Evolutionary conservation across 2,329 filamentous ascomycete genomes (phyloP).

Genomic region (Colletotrichum salicis): DNA sequence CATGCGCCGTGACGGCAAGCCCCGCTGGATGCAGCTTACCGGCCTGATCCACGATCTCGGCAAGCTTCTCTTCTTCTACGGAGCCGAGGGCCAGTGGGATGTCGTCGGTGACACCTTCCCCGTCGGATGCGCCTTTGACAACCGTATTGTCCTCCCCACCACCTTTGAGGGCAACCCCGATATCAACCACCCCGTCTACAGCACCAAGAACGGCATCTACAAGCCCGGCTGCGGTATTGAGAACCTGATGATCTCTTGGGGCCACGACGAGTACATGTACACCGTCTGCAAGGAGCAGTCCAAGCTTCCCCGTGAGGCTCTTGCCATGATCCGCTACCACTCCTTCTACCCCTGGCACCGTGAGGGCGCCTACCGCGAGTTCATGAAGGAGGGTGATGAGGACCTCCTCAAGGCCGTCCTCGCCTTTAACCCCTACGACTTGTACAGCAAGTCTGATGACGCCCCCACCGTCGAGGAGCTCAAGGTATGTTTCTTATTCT

Average conservation of each 20-base stretch:
- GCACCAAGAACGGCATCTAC: conserved; percentile 84
- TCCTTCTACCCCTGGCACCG: conserved; percentile 94
- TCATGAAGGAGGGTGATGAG: conserved; percentile 86
- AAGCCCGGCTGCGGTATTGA: conserved; percentile 81
- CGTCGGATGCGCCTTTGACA: conserved; percentile 79
- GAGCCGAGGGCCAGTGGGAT: conserved; percentile 90
- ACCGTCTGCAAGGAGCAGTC: conserved; percentile 86
- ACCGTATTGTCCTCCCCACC: conserved; percentile 82
- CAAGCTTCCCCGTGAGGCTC: conserved; percentile 79
- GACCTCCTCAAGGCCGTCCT: conserved; percentile 83
- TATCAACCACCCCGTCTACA: conserved; percentile 75
- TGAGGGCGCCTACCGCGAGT: conserved; percentile 80
- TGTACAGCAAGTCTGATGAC: conserved; percentile 91
- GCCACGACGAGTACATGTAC: conserved; percentile 89
- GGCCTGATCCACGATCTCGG: conserved; percentile 83
- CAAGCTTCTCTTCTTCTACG: conserved; percentile 84
- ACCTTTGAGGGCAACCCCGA: conserved; percentile 85
- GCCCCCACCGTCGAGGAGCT: conserved; percentile 80
- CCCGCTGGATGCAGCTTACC: conserved; percentile 83
- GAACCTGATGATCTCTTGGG: conserved; percentile 91
- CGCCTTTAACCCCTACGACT: conserved; percentile 90
- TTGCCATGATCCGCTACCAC: conserved; percentile 95
- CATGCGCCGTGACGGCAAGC: conserved; percentile 85
- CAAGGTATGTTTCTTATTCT: conserved; percentile 54
- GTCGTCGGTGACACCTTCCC: conserved; percentile 90